These are phyloP conservation scores for Candida cerambycidarum DNA, from an alignment of 805 yeast genomes.

Conservation along the genomic window DNA sequence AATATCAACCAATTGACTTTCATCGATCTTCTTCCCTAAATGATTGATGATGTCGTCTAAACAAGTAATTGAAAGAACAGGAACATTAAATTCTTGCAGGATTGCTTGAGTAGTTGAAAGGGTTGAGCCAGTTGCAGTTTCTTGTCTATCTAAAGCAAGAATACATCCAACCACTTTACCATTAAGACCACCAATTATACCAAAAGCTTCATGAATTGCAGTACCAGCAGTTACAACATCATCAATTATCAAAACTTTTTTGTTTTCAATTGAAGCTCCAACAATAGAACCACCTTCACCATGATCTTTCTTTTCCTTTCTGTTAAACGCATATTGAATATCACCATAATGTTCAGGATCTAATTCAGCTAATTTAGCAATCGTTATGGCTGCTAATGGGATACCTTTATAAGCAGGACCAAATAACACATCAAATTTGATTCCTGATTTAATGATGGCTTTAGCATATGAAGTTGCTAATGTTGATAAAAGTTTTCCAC, in stretches of 20 bases:
- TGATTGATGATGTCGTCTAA: slow-evolving; percentile 71
- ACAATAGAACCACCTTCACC: slow-evolving; percentile 98
- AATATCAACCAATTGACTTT: slow-evolving; percentile 57
- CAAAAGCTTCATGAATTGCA: slow-evolving; percentile 92
- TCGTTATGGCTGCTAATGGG: slow-evolving; percentile 90
- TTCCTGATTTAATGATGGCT: slow-evolving; percentile 76
- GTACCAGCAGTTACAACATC: slow-evolving; percentile 99
- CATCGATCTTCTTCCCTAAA: slow-evolving; percentile 54
- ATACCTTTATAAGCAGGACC: slow-evolving; percentile 99
- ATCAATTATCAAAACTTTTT: slow-evolving; percentile 82
- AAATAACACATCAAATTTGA: slow-evolving; percentile 86
- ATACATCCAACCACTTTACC: slow-evolving; percentile 82
- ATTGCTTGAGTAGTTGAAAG: slow-evolving; percentile 83
- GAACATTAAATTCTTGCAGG: slow-evolving; percentile 67
- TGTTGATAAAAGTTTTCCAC: slow-evolving; percentile 74
- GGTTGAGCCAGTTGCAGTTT: slow-evolving; percentile 67
- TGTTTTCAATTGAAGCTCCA: slow-evolving; percentile 71
- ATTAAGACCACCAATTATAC: slow-evolving; percentile 63
- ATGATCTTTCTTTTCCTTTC: slow-evolving; percentile 95
- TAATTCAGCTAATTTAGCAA: slow-evolving; percentile 87
- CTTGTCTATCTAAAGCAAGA: slow-evolving; percentile 95
- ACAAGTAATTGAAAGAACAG: slow-evolving; percentile 78
- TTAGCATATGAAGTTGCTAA: slow-evolving; percentile 87
- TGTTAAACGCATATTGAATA: slow-evolving; percentile 88
- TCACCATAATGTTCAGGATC: slow-evolving; percentile 75